These are phyloP conservation scores for Cytospora leucostoma DNA, from an alignment of 2,329 filamentous ascomycete genomes.

Conservation along the genomic window DNA sequence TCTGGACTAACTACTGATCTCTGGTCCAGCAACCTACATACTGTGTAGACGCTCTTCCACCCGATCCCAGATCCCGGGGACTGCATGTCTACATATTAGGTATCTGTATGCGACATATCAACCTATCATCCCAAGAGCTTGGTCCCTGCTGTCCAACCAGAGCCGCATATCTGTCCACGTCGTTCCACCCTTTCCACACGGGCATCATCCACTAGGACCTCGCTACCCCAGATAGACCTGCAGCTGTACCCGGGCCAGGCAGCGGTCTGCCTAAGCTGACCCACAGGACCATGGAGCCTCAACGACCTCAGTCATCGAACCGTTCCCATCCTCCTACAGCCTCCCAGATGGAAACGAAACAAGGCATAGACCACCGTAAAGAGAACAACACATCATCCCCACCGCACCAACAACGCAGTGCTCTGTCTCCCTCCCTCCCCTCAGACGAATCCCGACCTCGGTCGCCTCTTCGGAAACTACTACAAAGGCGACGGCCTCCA, in stretches of 20 bases:
- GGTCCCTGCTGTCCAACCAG: slow-evolving; percentile 18
- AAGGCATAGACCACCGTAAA: slow-evolving; percentile 11
- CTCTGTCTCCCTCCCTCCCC: slow-evolving; percentile 27
- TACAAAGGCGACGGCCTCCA: slow-evolving; percentile 42
- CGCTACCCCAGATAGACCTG: slow-evolving; percentile 17
- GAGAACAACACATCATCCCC: slow-evolving; percentile 10
- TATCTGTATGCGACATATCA: not conserved
- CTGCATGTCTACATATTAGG: not conserved
- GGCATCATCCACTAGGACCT: slow-evolving; percentile 13
- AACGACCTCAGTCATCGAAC: slow-evolving; percentile 12
- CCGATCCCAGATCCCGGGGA: not conserved
- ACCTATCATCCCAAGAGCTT: slow-evolving; percentile 9
- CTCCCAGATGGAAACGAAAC: slow-evolving; percentile 2
- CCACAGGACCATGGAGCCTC: slow-evolving; percentile 24
- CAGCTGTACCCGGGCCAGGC: slow-evolving; percentile 22
- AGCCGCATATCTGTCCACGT: slow-evolving; percentile 18
- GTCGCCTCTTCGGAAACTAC: slow-evolving; percentile 45
- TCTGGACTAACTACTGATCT: not conserved
- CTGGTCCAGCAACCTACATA: not conserved
- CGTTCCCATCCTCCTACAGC: slow-evolving; percentile 16
- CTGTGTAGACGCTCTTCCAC: not conserved
- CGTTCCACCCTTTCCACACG: slow-evolving; percentile 25
- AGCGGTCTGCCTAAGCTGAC: slow-evolving; percentile 24
- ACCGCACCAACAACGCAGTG: slow-evolving; percentile 12
- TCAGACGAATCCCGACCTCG: slow-evolving; percentile 41